Base-by-base conservation (phyloP, 2,329 filamentous ascomycete genomes). In the Domatiomyces globalis region DNA sequence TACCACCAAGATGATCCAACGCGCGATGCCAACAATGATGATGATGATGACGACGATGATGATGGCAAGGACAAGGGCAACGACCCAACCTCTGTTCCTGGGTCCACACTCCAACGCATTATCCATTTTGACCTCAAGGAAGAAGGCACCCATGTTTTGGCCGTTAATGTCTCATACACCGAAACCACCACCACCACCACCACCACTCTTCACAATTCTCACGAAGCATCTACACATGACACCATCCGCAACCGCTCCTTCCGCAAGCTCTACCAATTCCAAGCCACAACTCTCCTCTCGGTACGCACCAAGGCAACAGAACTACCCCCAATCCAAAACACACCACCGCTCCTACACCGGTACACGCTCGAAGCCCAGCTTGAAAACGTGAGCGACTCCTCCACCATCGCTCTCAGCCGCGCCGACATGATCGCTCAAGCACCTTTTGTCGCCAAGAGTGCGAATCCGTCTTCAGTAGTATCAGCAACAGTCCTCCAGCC, bases 221-320 rank as follows among this genome's bases (percentile, higher is more conserved):
- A 86, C 48, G 83, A 85, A 42, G 75, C 90, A 54, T 94, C 87
- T 8, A 96, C 96, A 65, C 76, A 90, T 58, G 96, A 96, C 36
- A 68, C 73, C 51, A 76, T 75, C 4, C 78, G 87, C 48, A 83
- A 85, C 39, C 75, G 92, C 54, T 94, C 87, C 8, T 96, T 96
- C 65, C 76, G 90, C 58, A 96, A 96, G 70, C 71, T 98, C 54
- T 98, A 96, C 67, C 92, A 96, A 67, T 98, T 98, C 64, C 83
- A 94, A 51, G 92, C 89, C 64, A 90, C 94, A 71, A 81, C 87
- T 42, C 85, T 88, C 54, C 73, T 98, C 59, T 87, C 89, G 56
- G 90, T 98, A 53, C 76, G 90, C 56, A 95, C 90, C 0, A 98
- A 96, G 66, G 79, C 87, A 2, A 85, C 85, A 2, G 75, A 81